Evolutionary conservation across 352 stramenopile species (phyloP).

Genomic region (Pseudoperonospora humuli): DNA sequence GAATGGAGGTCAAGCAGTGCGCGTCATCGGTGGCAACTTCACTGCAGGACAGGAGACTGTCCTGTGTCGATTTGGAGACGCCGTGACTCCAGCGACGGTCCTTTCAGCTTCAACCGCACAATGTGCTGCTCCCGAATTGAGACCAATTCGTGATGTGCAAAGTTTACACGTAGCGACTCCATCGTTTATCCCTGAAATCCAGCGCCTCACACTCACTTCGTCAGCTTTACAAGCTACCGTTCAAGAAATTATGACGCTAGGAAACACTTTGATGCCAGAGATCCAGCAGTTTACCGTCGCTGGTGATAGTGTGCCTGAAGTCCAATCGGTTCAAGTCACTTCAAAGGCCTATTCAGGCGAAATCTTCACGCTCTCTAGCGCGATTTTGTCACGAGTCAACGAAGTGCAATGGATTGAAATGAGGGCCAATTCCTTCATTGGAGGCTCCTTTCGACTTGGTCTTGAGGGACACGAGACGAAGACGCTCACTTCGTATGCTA

Average conservation of each 20-base stretch:
- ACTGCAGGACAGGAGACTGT: conserved; percentile 33
- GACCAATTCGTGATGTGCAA: conserved; percentile 76
- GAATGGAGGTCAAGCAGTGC: conserved; percentile 42
- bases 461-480: conserved; percentile 32
- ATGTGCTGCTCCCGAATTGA: conserved; percentile 59
- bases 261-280: conserved; percentile 24
- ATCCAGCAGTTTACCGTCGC: conserved; percentile 46
- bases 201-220: conserved; percentile 40
- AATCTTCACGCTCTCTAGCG: conserved; percentile 27
- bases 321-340: conserved; percentile 30
- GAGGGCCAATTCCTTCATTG: conserved; percentile 35
- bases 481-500: conserved; percentile 44
- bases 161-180: conserved; percentile 47
- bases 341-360: conserved; percentile 38
- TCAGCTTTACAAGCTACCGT: conserved; percentile 33
- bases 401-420: conserved; percentile 42
- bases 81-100: conserved; percentile 52
- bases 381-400: conserved; percentile 19
- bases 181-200: conserved; percentile 40
- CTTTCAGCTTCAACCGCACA: conserved; percentile 50
- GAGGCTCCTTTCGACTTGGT: conserved; percentile 33
- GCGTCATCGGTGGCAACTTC: conserved; percentile 59
- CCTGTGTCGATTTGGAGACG: conserved; percentile 84
- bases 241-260: conserved; percentile 27
- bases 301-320: conserved; percentile 26